phyloP scores from a whole-genome alignment of 306 rosid genomes.

The Carpinus fangiana region DNA sequence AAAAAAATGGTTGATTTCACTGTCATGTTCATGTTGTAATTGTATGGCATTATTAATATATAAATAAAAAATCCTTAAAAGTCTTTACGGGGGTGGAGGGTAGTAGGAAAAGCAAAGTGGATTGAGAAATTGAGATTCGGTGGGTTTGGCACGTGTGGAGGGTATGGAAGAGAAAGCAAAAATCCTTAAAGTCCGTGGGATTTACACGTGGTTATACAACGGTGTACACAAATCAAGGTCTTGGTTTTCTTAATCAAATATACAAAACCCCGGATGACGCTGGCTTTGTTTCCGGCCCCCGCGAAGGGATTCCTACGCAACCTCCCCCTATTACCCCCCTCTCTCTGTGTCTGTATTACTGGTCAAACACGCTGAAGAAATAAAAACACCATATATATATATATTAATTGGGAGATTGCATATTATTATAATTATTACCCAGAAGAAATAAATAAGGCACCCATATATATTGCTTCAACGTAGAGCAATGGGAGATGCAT shows the following conservation, averaged over 20 bases:
- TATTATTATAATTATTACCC: neutral
- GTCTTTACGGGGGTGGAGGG: too few relatives aligned
- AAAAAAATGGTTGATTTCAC: too few relatives aligned
- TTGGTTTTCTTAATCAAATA: constrained; percentile 44
- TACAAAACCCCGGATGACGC: constrained; percentile 38
- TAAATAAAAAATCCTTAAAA: too few relatives aligned
- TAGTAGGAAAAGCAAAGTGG: too few relatives aligned
- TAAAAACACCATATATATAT: too few relatives aligned
- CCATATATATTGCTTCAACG: neutral
- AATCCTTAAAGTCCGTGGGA: constrained; percentile 62
- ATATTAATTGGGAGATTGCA: too few relatives aligned
- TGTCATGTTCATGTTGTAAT: too few relatives aligned
- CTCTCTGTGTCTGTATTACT: constrained; percentile 29
- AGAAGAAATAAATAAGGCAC: neutral
- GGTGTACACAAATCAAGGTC: constrained; percentile 64
- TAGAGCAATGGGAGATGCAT: neutral
- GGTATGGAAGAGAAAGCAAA: constrained; percentile 24
- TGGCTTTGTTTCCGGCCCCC: constrained; percentile 36
- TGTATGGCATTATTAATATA: too few relatives aligned
- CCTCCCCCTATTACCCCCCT: neutral
- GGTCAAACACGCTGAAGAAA: constrained; percentile 73
- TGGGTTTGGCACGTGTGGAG: constrained; percentile 8
- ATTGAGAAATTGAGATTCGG: neutral
- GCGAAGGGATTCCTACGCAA: constrained; percentile 79
- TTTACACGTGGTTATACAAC: constrained; percentile 64